phyloP scores from a whole-genome alignment of 768 basidiomycete genomes.

The Strobilomyces echinocephalus region DNA sequence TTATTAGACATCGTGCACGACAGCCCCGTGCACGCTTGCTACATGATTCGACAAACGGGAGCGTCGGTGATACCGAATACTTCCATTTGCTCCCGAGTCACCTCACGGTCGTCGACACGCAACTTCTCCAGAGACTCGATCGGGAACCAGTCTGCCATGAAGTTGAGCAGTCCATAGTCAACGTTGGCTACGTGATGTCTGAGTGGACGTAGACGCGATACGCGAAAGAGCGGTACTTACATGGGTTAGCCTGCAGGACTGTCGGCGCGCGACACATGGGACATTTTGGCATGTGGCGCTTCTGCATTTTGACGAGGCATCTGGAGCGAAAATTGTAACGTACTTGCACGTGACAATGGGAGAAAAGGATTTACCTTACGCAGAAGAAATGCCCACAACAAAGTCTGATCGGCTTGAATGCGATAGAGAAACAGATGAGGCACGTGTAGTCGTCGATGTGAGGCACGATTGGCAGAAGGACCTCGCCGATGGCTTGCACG shows the following conservation, averaged over 20 bases:
- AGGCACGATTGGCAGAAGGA: constrained; percentile 74
- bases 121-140: constrained; percentile 71
- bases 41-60: constrained; percentile 41
- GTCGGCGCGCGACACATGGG: constrained; percentile 80
- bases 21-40: neutral
- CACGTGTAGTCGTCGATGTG: constrained; percentile 83
- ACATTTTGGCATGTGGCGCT: constrained; percentile 66
- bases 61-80: constrained; percentile 50
- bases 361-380: constrained; percentile 40
- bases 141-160: constrained; percentile 93
- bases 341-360: neutral
- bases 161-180: constrained; percentile 74
- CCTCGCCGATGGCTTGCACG: constrained; percentile 79
- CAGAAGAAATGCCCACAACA: constrained; percentile 77
- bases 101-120: constrained; percentile 71
- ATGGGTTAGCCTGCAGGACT: constrained; percentile 69
- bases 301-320: constrained; percentile 90
- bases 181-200: constrained; percentile 54
- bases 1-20: neutral
- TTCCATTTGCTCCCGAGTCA: constrained; percentile 59
- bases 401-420: constrained; percentile 88
- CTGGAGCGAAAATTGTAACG: constrained; percentile 19
- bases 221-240: constrained; percentile 40
- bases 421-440: constrained; percentile 82
- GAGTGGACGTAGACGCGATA: neutral